A percentile compares a stretch with the other conserved stretches of the same genome.
Evolutionary conservation across 257 asterid species (phyloP).

Genomic region (Nicotiana benthamiana): DNA sequence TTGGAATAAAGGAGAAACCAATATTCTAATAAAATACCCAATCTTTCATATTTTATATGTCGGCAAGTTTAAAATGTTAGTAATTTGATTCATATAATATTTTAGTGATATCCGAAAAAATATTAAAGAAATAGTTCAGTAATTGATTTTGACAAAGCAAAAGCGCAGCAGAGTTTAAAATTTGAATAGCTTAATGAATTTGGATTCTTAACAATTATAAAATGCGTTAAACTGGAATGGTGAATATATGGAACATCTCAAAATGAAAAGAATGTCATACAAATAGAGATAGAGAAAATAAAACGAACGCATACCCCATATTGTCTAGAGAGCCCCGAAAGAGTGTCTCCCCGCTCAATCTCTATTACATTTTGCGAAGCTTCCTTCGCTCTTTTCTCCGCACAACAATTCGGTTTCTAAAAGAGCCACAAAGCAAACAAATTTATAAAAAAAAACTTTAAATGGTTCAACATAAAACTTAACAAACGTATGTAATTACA

Average conservation of each 20-base stretch:
- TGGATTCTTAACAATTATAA: no score
- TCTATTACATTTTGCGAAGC: constrained; percentile 17
- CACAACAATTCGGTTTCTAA: constrained; percentile 13
- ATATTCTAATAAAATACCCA: not conserved
- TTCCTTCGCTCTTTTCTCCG: constrained; percentile 13
- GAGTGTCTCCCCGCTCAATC: constrained; percentile 34
- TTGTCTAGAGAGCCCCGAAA: constrained; percentile 33
- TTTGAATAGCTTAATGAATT: not conserved
- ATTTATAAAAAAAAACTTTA: not conserved
- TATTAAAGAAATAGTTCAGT: not conserved
- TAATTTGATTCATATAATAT: not conserved
- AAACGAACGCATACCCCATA: constrained; percentile 20
- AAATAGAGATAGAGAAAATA: not conserved
- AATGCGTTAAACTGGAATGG: no score
- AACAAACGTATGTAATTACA: not conserved
- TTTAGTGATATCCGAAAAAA: not conserved
- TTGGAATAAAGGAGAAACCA: not conserved
- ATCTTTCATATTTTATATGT: not conserved
- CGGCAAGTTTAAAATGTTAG: not conserved
- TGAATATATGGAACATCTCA: not conserved
- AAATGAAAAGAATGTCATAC: not conserved
- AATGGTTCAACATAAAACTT: no score
- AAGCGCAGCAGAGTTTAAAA: not conserved
- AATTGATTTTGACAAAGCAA: not conserved
- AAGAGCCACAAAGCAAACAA: not conserved